Base-by-base conservation (phyloP, 768 basidiomycete species). In the Rhodocollybia butyracea region DNA sequence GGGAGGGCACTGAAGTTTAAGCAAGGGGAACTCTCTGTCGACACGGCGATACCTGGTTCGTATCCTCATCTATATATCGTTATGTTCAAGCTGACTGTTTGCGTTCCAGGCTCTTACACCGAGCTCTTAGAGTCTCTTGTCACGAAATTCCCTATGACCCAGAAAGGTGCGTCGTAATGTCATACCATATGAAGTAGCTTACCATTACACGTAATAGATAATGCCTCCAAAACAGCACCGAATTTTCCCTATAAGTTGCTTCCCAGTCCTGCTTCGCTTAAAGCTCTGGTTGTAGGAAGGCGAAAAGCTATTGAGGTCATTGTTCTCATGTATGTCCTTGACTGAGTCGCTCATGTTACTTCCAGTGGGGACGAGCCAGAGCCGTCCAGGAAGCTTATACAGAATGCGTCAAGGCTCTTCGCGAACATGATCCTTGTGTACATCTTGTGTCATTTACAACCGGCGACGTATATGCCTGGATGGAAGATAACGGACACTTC, bases 381-480 rank as follows among this genome's bases (percentile, higher is more conserved):
- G 78, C 77, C 38, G 66, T 82, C 45, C 73, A 69, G 47, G 69
- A 73, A 24, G 76, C 76, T 1, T 80, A 78, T 56, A 64, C 59
- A 17, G 59, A 62, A 60, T 27, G 61, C 61, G 29, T 48, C 34
- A 11, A 57, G 57, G 8, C 34, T 51, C 11, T 53, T 57, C 31
- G 48, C 48, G n/a, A 54, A 39, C 39, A 34, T 11, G 31, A 54
- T 21, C 39, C 41, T 13, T 43, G 56, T 13, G 57, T 59, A 15
- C 57, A 59, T 53, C 50, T 67, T 19, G 60, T 65, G 22, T 48
- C 60, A n/a, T 61, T 80, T 46, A 70, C 71, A 3, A 72, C 74
- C 27, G 76, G 70, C 5, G 76, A 79, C 51, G 72, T 80, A 1
- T 78, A 73, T 62, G 59, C 60, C 13, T 83, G 81, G 80, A 69